Base-by-base conservation (phyloP, 768 basidiomycete species). In the Termitomyces heimii region DNA sequence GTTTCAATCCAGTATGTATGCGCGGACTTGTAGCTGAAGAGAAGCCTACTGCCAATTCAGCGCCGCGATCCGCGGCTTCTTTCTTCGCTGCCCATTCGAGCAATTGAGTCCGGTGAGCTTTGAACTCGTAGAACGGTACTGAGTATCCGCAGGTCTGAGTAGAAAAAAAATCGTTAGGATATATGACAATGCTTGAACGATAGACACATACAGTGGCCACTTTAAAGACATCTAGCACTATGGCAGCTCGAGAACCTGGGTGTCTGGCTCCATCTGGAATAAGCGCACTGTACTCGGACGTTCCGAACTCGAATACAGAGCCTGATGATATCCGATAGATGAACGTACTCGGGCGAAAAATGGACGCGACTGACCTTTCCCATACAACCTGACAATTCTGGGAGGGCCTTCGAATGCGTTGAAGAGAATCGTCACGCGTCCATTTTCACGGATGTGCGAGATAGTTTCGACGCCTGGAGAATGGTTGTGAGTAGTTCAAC, bases 131-230 rank as follows among this genome's bases (percentile, higher is more conserved):
- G 63, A 77, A 77, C 2, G 88, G 87, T 24, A 88, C 80, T 0
- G 80, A 77, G 62, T 78, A 88, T 31, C 87, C 86, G 62, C 85
- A 89, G 8, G 85, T 86, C 87, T 88, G 58, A 49, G 48, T 20
- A 52, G 35, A 28, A 9, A 60, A 22, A 13, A 22, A 29, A 14
- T 40, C 7, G 28, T 5, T 6, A 51, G 34, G 39, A 40, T 10
- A 35, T 53, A 24, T 43, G 31, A 37, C 18, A 53, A 54, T 46
- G 20, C 51, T 54, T 44, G 24, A 51, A 32, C 16, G 7, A 26
- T 42, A 6, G 14, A 46, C 40, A 64, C 76, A 62, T 60, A 79
- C 80, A 4, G 76, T 75, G 47, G 73, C 71, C 54, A 87, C 84
- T 72, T 82, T 82, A 66, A 81, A 73, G 12, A 88, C 75, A 56